Evolutionary conservation across 202 grass and related monocot genomes (phyloP), one percentile per base, ranked within the genome.

Genomic region (Schoenoplectus tabernaemontani): DNA sequence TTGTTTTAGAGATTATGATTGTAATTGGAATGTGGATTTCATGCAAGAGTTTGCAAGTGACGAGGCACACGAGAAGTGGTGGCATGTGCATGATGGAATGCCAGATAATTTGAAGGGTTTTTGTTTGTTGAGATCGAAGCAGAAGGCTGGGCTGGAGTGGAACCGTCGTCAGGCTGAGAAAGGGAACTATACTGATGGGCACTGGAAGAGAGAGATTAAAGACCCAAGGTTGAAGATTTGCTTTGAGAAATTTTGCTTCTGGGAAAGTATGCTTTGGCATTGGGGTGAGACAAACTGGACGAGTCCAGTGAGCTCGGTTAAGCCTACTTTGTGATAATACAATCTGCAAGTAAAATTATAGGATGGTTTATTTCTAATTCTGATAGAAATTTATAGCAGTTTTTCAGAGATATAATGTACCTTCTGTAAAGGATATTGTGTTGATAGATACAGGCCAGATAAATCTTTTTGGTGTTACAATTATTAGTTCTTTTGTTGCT

Each of bases 231-330:
- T 91, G 47, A 89, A 91, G 8, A 90, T 70, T 16, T 97, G 93
- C 84, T 87, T 85, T 46, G 93, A 97, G 87, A 93, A 97, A 71
- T 97, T 97, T 83, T 97, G 93, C 85, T 91, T 85, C 83, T 97
- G 93, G 93, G 91, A 97, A 85, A 93, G 91, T 70, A 93, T 97
- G 93, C 70, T 97, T 30, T 93, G 91, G 93, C 91, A 97, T 44
- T 97, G 93, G 93, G 93, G 93, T 1, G 90, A 96, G 80, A 82
- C 82, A 15, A 88, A 96, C 71, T 64, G 47, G 4, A 93, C 66
- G 32, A 96, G 85, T 0, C 75, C 87, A 38, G 71, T 83, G 24
- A 86, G 11, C 28, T 22, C 17, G 7, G 76, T 47, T 43, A 84
- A 30, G 1, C 84, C 77, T 0, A 65, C 33, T 26, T 70, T 70